Base-by-base conservation (phyloP, 495 filamentous ascomycete species). In the Hypoxylon subgilvum region DNA sequence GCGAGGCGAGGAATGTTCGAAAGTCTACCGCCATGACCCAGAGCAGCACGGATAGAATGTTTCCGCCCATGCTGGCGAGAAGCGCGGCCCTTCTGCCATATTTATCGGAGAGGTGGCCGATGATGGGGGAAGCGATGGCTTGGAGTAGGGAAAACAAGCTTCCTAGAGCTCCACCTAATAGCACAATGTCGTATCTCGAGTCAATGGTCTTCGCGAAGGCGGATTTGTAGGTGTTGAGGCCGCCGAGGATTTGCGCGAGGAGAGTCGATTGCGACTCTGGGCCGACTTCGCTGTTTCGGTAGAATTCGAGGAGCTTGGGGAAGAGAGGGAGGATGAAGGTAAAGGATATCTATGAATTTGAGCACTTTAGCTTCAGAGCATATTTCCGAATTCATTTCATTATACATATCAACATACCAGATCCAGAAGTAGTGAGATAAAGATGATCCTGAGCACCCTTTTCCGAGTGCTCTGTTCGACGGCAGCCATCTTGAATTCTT, bases 261-360 rank as follows among this genome's bases (percentile, higher is more conserved):
- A 95, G 70, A 1, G 91, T 82, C 50, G 72, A 74, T 3, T 79
- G 76, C 44, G 81, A 81, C 49, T 84, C 77, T 47, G 79, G 66
- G 10, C 81, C 70, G 19, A 77, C 76, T 64, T 91, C 88, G 62
- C 72, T 73, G 43, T 86, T 83, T 70, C 91, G 88, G 78, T 99
- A 99, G 82, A 97, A 97, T 66, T 92, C 85, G 70, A 98, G 85
- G 13, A 98, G 86, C 14, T 89, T 90, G 3, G 94, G 94, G 70
- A 96, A 98, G 35, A 98, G 85, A 0, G 94, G 94, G 4, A 98
- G 88, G 74, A 97, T 97, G 74, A 97, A 94, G n/a, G 95, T 97
- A 71, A 80, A 80, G 17, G 76, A 79, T 18, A 80, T 74, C 78
- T 80, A 42, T 13, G 7, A 4, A 32, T 8, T 8, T 27, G 4